A percentile compares a stretch with the other conserved stretches of the same genome.
Conservation (phyloP, 2,329 filamentous ascomycete genomes). For the Pseudogymnoascus sp. region DNA sequence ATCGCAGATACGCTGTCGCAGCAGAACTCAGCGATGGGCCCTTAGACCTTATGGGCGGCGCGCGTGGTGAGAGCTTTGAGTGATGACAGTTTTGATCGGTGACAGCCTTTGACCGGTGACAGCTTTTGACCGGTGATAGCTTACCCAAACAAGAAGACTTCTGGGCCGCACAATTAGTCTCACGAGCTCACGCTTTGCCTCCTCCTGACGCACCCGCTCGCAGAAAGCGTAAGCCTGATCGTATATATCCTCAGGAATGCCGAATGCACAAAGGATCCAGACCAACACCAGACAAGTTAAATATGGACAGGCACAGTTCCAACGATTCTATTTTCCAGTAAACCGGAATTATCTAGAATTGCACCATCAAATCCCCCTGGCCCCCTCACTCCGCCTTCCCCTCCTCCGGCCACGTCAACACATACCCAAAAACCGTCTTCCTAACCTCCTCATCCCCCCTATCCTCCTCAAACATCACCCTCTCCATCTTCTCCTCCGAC, state of each 20-base stretch:
- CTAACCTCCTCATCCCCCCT: conserved; percentile 74
- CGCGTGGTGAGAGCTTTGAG: too few relatives aligned
- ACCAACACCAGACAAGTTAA: not conserved
- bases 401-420: conserved; percentile 22
- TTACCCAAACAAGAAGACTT: too few relatives aligned
- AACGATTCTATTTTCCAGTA: not conserved
- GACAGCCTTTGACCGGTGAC: too few relatives aligned
- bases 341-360: not conserved
- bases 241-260: too few relatives aligned
- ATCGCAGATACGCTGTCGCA: too few relatives aligned
- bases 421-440: conserved; percentile 55
- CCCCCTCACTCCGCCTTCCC: not conserved
- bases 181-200: too few relatives aligned
- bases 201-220: not conserved
- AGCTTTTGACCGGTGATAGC: too few relatives aligned
- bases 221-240: too few relatives aligned
- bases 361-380: not conserved
- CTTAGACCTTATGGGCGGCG: too few relatives aligned
- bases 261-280: not conserved
- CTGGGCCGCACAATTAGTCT: too few relatives aligned
- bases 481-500: conserved; percentile 72
- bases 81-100: too few relatives aligned
- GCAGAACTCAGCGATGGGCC: too few relatives aligned
- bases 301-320: not conserved
- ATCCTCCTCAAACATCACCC: conserved; percentile 83